These are phyloP conservation scores for Xanthoceras sorbifolium DNA, from an alignment of 345 rosid species.

Conservation along the genomic window DNA sequence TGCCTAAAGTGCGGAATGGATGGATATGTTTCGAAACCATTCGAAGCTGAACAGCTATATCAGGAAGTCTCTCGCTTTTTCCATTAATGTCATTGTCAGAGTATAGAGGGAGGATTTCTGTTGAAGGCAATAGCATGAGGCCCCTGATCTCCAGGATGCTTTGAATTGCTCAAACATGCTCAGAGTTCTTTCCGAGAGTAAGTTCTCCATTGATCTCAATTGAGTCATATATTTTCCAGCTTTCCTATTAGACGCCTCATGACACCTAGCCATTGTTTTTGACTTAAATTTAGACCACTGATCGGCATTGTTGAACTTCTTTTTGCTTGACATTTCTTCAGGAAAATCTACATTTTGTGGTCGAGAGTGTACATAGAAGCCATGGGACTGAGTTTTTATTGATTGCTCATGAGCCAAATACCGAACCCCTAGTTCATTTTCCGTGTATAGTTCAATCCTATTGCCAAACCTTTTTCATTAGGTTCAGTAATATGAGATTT, in stretches of 20 bases:
- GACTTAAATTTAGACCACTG: no score
- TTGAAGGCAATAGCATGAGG: conserved; percentile 22
- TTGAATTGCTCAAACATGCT: conserved; percentile 14
- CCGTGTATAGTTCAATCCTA: conserved; percentile 29
- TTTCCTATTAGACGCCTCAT: no score
- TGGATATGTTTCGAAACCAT: conserved; percentile 94
- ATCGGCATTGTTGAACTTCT: no score
- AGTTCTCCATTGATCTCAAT: conserved; percentile 25
- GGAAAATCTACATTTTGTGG: conserved; percentile 30
- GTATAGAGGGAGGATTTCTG: conserved; percentile 21
- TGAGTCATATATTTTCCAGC: neutral
- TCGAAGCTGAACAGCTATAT: conserved; percentile 84
- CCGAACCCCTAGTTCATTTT: conserved; percentile 13
- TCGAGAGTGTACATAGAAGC: conserved; percentile 31
- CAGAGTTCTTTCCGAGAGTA: conserved; percentile 32
- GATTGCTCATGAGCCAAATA: conserved; percentile 18
- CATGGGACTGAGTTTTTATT: conserved; percentile 25
- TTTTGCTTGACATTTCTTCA: conserved; percentile 18
- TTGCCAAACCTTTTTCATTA: conserved; percentile 1
- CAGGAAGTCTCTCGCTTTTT: conserved; percentile 76
- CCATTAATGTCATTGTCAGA: conserved; percentile 23
- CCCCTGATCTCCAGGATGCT: conserved; percentile 24
- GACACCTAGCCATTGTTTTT: no score
- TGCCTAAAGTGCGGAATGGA: conserved; percentile 74
- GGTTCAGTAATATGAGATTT: conserved; percentile 9